Percentiles rank a stretch among this genome's conserved stretches.
Conservation (phyloP, 1,284 basidiomycete species). For the Termitomyces sp. region DNA sequence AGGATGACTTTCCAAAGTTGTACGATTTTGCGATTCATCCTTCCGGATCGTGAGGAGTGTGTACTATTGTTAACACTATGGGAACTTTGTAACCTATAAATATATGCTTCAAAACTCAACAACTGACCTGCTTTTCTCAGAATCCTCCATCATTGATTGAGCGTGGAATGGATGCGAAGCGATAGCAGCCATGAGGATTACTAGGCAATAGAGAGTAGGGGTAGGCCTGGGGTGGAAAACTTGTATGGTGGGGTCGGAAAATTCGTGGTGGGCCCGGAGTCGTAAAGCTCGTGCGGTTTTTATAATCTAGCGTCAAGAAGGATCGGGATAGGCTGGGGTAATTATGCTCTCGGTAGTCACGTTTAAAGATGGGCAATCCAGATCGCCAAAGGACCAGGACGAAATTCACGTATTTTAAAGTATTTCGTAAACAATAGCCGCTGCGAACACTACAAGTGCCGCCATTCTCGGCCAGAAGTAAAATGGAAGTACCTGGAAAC, state of each 20-base stretch:
- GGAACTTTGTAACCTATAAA: background rate
- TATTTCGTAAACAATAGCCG: conserved; percentile 2
- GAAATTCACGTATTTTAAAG: background rate
- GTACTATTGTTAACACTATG: conserved; percentile 6
- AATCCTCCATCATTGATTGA: conserved; percentile 8
- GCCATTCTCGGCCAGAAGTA: background rate
- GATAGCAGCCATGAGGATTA: conserved; percentile 7
- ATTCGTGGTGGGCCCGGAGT: too few relatives aligned
- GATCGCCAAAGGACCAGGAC: conserved; percentile 2
- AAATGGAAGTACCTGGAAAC: background rate
- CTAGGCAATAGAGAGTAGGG: background rate
- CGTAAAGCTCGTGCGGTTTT: background rate
- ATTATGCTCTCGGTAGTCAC: conserved; percentile 1
- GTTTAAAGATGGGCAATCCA: conserved; percentile 8
- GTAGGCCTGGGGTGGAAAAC: background rate
- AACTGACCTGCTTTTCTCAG: conserved; percentile 7
- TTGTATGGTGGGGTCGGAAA: too few relatives aligned
- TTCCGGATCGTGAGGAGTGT: conserved; percentile 38
- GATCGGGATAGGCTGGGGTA: background rate
- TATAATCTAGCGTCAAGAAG: conserved; percentile 6
- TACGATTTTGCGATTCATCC: conserved; percentile 52
- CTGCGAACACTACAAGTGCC: background rate
- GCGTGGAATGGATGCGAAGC: background rate
- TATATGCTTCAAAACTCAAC: background rate
- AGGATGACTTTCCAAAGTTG: conserved; percentile 55